phyloP scores from a whole-genome alignment of 306 rosid species.

The Cucumis cinereus region DNA sequence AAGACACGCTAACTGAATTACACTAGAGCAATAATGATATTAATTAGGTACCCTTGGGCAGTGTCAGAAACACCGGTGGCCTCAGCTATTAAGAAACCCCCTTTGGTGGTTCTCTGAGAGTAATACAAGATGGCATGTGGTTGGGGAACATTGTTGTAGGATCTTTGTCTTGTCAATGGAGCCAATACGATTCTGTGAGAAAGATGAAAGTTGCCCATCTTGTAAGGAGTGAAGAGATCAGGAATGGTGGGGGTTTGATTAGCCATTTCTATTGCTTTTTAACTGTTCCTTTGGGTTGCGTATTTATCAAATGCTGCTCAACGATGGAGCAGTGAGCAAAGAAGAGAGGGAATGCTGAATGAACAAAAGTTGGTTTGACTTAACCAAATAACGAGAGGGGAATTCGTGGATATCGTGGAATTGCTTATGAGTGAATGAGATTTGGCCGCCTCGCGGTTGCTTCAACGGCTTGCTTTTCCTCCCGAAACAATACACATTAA shows the following conservation, averaged over 20 bases:
- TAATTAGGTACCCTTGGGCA: constrained; percentile 29
- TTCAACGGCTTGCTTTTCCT: too few species aligned
- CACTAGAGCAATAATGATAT: not conserved
- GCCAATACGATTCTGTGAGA: constrained; percentile 54
- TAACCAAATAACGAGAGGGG: too few species aligned
- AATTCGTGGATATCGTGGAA: too few species aligned
- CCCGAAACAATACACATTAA: too few species aligned
- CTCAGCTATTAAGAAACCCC: constrained; percentile 33
- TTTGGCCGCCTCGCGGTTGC: too few species aligned
- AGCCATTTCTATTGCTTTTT: not conserved
- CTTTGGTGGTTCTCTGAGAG: constrained; percentile 49
- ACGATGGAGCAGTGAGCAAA: not conserved
- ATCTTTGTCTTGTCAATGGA: constrained; percentile 32
- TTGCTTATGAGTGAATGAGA: too few species aligned
- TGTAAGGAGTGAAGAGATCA: constrained; percentile 30
- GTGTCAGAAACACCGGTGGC: constrained; percentile 39
- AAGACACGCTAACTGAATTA: too few species aligned
- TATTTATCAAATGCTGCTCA: too few species aligned
- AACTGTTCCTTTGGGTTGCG: not conserved
- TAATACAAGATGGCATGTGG: constrained; percentile 53
- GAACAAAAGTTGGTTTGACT: too few species aligned
- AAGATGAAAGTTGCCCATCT: constrained; percentile 33
- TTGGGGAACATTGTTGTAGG: constrained; percentile 41
- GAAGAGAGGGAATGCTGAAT: too few species aligned
- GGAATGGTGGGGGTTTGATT: not conserved